phyloP scores from a whole-genome alignment of 2,329 filamentous ascomycete genomes.

The Apiospora marii region DNA sequence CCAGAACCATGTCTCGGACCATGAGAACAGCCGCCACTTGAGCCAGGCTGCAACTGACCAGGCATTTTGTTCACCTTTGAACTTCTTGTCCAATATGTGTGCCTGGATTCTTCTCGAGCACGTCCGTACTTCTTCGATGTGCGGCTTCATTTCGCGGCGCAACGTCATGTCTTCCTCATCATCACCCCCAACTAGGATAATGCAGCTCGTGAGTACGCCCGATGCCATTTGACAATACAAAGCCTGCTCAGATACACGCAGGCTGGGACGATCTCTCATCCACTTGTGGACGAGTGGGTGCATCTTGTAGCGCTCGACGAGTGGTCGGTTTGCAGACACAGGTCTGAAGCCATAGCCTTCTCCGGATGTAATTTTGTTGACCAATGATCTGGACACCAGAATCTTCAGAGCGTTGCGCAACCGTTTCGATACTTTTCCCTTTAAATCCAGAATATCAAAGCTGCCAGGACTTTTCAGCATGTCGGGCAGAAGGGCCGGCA shows the following conservation, averaged over 20 bases:
- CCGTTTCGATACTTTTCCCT: conserved; percentile 16
- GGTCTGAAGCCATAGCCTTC: neutral
- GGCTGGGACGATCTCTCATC: conserved; percentile 27
- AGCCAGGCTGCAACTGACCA: neutral
- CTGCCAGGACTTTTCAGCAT: conserved; percentile 19
- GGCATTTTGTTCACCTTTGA: neutral
- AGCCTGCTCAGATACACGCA: conserved; percentile 24
- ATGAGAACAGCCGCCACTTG: neutral
- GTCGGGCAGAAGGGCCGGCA: conserved; percentile 16
- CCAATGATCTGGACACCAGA: conserved; percentile 22
- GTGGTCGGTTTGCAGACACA: neutral
- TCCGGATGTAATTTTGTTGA: conserved; percentile 18
- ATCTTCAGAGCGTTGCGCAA: conserved; percentile 22
- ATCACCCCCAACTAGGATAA: conserved; percentile 24
- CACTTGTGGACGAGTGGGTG: conserved; percentile 32
- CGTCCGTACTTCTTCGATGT: conserved; percentile 27
- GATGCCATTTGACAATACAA: conserved; percentile 29
- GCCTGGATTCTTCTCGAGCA: neutral
- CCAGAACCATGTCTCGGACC: neutral
- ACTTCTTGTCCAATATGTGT: neutral
- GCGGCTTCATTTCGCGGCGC: conserved; percentile 28
- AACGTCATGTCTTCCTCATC: conserved; percentile 25
- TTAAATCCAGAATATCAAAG: neutral
- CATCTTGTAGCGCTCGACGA: conserved; percentile 27
- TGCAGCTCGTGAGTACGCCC: conserved; percentile 26